These are phyloP conservation scores for Lactifluus hygrophoroides DNA, from an alignment of 768 basidiomycete species.

Conservation along the genomic window DNA sequence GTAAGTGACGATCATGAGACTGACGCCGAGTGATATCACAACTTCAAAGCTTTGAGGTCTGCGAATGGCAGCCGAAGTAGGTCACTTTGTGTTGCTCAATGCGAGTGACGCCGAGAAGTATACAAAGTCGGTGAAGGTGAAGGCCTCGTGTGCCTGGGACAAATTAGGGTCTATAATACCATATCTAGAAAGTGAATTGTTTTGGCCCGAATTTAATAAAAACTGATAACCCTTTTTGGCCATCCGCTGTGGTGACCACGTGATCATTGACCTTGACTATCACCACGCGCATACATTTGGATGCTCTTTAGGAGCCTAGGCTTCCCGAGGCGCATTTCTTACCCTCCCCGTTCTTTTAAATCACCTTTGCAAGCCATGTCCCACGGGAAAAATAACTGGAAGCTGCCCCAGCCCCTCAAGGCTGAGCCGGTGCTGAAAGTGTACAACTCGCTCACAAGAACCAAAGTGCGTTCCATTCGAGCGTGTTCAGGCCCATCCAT, in stretches of 20 bases:
- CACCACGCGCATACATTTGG: neutral
- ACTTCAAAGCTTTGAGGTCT: too few species aligned
- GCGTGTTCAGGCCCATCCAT: neutral
- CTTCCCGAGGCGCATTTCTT: neutral
- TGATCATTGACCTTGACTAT: neutral
- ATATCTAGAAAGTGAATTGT: too few species aligned
- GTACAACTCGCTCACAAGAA: slow-evolving; percentile 88
- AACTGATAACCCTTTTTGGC: neutral
- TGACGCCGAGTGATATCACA: neutral
- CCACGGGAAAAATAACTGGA: slow-evolving; percentile 51
- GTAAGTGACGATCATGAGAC: neutral
- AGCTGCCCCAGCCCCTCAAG: slow-evolving; percentile 35
- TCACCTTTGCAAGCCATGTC: slow-evolving; percentile 36
- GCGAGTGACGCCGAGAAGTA: neutral
- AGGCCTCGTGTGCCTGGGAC: slow-evolving; percentile 6
- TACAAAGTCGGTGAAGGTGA: too few species aligned
- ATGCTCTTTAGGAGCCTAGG: slow-evolving; percentile 5
- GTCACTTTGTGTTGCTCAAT: neutral
- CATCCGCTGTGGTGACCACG: neutral
- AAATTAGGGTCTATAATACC: too few species aligned
- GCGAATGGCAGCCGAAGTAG: neutral
- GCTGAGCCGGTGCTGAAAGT: slow-evolving; percentile 68
- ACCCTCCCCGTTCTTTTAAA: neutral
- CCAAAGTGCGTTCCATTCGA: slow-evolving; percentile 52
- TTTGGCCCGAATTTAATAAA: neutral